Evolutionary conservation across 2,329 filamentous ascomycete species (phyloP), one percentile per base, ranked within the genome.

Genomic region (Thermothelomyces thermophilus): DNA sequence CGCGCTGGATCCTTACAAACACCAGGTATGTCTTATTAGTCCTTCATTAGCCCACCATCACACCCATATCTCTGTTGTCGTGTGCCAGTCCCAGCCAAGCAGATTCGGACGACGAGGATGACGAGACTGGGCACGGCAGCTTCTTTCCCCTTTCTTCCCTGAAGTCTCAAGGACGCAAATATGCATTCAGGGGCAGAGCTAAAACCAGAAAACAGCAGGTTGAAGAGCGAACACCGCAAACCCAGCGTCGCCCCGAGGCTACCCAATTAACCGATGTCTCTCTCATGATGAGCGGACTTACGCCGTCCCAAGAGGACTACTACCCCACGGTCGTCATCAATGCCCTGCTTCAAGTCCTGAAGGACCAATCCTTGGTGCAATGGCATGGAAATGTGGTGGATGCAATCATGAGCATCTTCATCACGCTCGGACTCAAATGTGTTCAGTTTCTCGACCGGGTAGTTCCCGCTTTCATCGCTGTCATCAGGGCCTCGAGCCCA

Each of bases 321-420:
- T 98, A 95, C 63, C 93, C 93, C 0, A 98, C 93, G 0, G 90
- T 98, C 16, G 93, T 96, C 41, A 96, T 98, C 64, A 95, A 95
- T 62, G 94, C 93, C 1, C 77, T 98, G 10, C 82, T 98, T 62
- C 85, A 90, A 50, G 90, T 98, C 58, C 71, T 98, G 31, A 94
- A 91, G 62, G 93, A 98, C 60, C 83, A 84, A 22, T 97, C 93
- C 0, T 74, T 98, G 4, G 81, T 85, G 11, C 87, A 94, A 62
- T 91, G 95, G 61, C 94, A 98, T 62, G 91, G 90, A 3, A 83
- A 86, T 10, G 91, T 97, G 13, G 93, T 98, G 45, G 93, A 97
- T 66, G 93, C 93, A 5, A 94, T 98, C 60, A 97, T 98, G 83
- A 95, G 89, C 60, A 98, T 98, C 52, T 98, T 98, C 70, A 87